Base-by-base conservation (phyloP, 164 flowering plant genomes). In the Tetracentron sinense region DNA sequence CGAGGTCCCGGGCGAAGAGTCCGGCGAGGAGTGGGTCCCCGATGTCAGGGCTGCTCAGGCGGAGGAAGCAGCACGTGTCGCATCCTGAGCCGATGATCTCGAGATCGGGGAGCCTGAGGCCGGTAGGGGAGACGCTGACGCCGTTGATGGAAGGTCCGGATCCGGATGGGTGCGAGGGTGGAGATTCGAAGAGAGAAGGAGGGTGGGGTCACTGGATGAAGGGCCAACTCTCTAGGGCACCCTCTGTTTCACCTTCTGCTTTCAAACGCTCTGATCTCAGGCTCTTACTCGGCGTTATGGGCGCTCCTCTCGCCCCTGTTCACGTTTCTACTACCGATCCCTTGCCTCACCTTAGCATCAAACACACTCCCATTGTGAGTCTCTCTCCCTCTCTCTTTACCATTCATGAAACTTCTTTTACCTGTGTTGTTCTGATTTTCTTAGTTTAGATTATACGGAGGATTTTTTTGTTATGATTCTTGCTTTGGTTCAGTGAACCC, bases 121-220 rank as follows among this genome's bases (percentile, higher is more conserved):
- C 87, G n/a, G n/a, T n/a, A n/a, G n/a, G n/a, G n/a, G n/a, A n/a
- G n/a, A n/a, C n/a, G 0, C 75, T 91, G 35, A 81, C 97, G 53
- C 96, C 96, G 68, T 66, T 90, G 61, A 84, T 67, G 79, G 98
- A 92, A 59, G 98, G 98, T 0, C 98, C 98, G 21, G 98, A 90
- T 76, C 82, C 78, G 38, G 83, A 80, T 12, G 85, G 42, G 0
- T 55, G 55, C 23, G 84, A 64, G 19, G 81, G 62, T 20, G 88
- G 81, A 0, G 85, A 74, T 54, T 74, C 79, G 28, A 82, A 76
- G 78, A 66, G 63, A 62, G 93, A 83, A 33, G 83, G 81, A 21
- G 62, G 79, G 42, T 89, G 96, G 92, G 89, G 83, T 7, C 80
- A 85, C 26, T 92, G 98, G 98, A 82, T 90, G 86, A 87, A 79